Conservation (phyloP, 495 filamentous ascomycete genomes). For the Aspergillus saccharolyticus region DNA sequence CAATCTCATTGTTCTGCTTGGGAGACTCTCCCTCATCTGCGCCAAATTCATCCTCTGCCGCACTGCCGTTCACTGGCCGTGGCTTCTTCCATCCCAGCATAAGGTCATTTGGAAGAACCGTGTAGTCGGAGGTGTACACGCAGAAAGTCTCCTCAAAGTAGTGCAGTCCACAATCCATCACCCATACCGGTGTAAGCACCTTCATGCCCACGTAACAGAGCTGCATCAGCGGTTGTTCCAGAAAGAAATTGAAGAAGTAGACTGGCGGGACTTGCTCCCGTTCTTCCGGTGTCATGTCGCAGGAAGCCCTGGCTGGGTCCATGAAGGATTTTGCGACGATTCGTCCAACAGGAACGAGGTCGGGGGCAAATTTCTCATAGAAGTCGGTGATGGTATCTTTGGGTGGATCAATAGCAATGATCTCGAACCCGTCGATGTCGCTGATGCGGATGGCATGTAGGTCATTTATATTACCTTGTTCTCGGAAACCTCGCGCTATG, state of each 20-base stretch:
- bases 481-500: constrained; percentile 26
- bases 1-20: constrained; percentile 6
- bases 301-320: constrained; percentile 31
- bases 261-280: constrained; percentile 24
- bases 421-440: constrained; percentile 52
- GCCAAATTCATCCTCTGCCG: constrained; percentile 6
- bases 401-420: constrained; percentile 43
- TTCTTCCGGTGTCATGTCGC: constrained; percentile 43
- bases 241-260: constrained; percentile 56
- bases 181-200: constrained; percentile 57
- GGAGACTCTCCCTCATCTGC: constrained; percentile 7
- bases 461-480: constrained; percentile 15
- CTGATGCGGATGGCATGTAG: constrained; percentile 34
- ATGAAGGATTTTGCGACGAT: constrained; percentile 39
- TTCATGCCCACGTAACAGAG: constrained; percentile 73
- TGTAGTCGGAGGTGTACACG: constrained; percentile 55
- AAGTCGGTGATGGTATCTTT: constrained; percentile 33
- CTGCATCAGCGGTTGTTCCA: constrained; percentile 61
- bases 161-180: constrained; percentile 56
- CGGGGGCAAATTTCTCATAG: constrained; percentile 37
- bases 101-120: constrained; percentile 64
- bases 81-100: constrained; percentile 63
- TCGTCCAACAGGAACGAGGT: constrained; percentile 40
- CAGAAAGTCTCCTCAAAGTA: constrained; percentile 54
- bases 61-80: constrained; percentile 11